A percentile compares a stretch with the other conserved stretches of the same genome.
Evolutionary conservation across 1,284 basidiomycete species (phyloP).

Genomic region (Trichosporon sp.): DNA sequence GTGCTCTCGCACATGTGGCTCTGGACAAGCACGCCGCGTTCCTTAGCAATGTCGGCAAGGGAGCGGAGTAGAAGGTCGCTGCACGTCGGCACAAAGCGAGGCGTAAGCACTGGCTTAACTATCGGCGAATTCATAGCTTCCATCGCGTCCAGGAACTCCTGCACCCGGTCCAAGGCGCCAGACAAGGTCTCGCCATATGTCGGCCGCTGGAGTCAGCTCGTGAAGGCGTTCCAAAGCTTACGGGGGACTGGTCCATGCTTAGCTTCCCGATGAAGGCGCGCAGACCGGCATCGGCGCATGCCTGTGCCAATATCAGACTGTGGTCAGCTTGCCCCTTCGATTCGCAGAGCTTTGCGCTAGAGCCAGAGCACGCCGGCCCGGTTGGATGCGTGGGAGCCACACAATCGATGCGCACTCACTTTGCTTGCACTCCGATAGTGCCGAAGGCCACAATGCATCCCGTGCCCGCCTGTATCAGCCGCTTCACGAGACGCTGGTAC

Average conservation of each 20-base stretch:
- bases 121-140: conserved; percentile 50
- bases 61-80: conserved; percentile 62
- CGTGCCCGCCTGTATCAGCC: conserved; percentile 67
- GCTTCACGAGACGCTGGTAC: conserved; percentile 60
- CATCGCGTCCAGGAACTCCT: conserved; percentile 59
- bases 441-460: conserved; percentile 72
- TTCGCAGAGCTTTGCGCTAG: too few species aligned
- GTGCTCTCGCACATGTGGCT: conserved; percentile 71
- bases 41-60: conserved; percentile 56
- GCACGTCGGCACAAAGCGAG: conserved; percentile 76
- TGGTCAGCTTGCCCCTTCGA: neutral
- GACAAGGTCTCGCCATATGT: conserved; percentile 65
- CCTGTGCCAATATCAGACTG: neutral
- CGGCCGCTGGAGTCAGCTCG: conserved; percentile 52
- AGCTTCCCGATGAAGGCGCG: conserved; percentile 76
- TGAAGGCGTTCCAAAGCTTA: conserved; percentile 15
- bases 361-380: too few species aligned
- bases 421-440: conserved; percentile 70
- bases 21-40: conserved; percentile 58
- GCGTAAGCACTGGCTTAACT: conserved; percentile 73
- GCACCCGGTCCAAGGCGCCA: conserved; percentile 55
- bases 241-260: conserved; percentile 69
- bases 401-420: conserved; percentile 59
- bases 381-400: neutral
- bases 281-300: conserved; percentile 65